These are phyloP conservation scores for Lolium perenne DNA, from an alignment of 176 grass and related monocot species.

Conservation along the genomic window DNA sequence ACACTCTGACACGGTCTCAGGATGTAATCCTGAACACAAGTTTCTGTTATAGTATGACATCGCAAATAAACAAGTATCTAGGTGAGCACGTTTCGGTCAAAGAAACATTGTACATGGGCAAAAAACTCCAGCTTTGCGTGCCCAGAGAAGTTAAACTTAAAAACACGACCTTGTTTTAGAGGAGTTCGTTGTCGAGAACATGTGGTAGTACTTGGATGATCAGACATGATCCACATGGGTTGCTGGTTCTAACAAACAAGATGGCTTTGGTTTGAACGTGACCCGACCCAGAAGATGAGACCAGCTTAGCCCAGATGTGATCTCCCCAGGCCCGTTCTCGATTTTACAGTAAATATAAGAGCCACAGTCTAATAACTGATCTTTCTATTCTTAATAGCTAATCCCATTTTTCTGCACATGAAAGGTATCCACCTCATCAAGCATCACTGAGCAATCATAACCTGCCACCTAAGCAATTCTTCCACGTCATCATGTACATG, in stretches of 20 bases:
- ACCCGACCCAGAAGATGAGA: too few relatives aligned
- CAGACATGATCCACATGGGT: too few relatives aligned
- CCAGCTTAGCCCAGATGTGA: background rate
- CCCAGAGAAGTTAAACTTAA: background rate
- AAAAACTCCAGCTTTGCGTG: background rate
- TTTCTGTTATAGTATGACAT: background rate
- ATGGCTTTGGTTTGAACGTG: background rate
- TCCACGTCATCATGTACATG: too few relatives aligned
- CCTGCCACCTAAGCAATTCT: too few relatives aligned
- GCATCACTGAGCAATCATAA: too few relatives aligned
- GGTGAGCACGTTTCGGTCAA: background rate
- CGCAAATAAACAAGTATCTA: background rate
- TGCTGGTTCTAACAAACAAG: background rate
- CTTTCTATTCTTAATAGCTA: too few relatives aligned
- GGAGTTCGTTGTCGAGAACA: too few relatives aligned
- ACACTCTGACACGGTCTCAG: background rate
- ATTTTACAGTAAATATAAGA: background rate
- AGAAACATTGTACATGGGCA: background rate
- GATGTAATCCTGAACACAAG: background rate
- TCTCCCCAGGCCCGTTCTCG: background rate
- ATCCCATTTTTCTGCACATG: too few relatives aligned
- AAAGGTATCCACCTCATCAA: too few relatives aligned
- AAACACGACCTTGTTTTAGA: too few relatives aligned
- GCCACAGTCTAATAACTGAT: too few relatives aligned
- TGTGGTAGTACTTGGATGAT: background rate